Evolutionary conservation across 805 yeast species (phyloP), one percentile per base, ranked within the genome.

Genomic region (Candida arabinofermentans): DNA sequence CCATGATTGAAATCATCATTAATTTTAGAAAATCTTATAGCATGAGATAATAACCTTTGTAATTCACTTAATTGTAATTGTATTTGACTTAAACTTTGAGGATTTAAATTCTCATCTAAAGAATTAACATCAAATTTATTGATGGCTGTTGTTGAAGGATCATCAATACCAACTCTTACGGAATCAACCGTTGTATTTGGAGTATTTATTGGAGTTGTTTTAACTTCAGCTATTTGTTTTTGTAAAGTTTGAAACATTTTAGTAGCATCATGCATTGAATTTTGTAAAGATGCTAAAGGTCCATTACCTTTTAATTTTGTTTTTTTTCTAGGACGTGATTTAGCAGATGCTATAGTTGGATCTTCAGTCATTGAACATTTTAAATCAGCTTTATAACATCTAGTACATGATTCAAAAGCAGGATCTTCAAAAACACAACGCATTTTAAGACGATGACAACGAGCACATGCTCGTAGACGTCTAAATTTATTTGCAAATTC

Each of bases 401-500:
- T 49, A 29, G 64, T 63, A 54, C 81, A 76, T 14, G 74, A 54
- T 24, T 55, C 57, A 47, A 58, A 66, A 14, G 56, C 47, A 2
- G 78, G 79, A 46, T 72, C 71, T 24, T 71, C 72, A 51, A 67
- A 76, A 3, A 69, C 67, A 56, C 81, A 76, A 49, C 73, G 64
- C 72, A 72, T 71, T 50, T 75, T 75, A 17, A 75, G 59, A 23
- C 80, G 53, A 44, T 74, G 75, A 47, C 81, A 76, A 43, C 81
- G 57, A 4, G 80, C 80, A 59, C 81, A 76, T 1, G 81, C 79
- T 38, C 75, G 59, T 24, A 66, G 48, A 42, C 72, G 69, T 42
- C 78, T 55, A 67, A 77, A 75, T 39, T 65, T 66, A 24, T 53
- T 58, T 5, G 75, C 65, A 55, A 74, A 74, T n/a, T 55, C 59